Evolutionary conservation across 2,329 filamentous ascomycete genomes (phyloP).

Genomic region (Colletotrichum eremochloae): DNA sequence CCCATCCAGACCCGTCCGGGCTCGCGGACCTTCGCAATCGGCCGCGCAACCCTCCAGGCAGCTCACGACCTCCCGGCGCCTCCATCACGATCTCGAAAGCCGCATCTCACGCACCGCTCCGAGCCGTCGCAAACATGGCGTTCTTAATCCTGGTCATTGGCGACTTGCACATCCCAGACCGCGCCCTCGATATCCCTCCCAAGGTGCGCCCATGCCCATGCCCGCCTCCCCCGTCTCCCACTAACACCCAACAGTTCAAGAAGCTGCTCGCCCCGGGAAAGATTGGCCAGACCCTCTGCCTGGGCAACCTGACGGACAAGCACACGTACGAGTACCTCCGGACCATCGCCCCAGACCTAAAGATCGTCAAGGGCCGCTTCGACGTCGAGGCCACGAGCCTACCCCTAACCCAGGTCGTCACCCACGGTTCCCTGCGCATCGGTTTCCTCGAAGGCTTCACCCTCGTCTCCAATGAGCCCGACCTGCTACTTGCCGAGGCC

Average conservation of each 20-base stretch:
- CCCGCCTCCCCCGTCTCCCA: conserved; percentile 23
- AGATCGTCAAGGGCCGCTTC: conserved; percentile 76
- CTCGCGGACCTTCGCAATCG: conserved; percentile 14
- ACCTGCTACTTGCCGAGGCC: conserved; percentile 75
- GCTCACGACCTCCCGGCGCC: conserved; percentile 18
- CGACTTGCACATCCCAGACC: conserved; percentile 93
- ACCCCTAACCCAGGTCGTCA: conserved; percentile 75
- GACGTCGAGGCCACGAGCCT: conserved; percentile 76
- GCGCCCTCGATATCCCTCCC: conserved; percentile 89
- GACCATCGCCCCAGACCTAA: conserved; percentile 78
- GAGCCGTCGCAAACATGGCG: conserved; percentile 72
- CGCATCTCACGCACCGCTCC: neutral
- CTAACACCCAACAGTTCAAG: conserved; percentile 73
- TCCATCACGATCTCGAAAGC: conserved; percentile 5
- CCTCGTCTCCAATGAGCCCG: conserved; percentile 75
- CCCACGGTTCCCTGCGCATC: conserved; percentile 74
- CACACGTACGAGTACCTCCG: conserved; percentile 85
- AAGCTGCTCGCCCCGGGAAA: conserved; percentile 87
- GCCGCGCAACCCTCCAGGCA: conserved; percentile 21
- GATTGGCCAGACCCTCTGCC: conserved; percentile 84
- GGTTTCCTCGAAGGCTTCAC: conserved; percentile 79
- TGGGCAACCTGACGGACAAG: conserved; percentile 85
- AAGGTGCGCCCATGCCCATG: conserved; percentile 70
- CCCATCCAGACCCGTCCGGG: conserved; percentile 7
- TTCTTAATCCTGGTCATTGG: conserved; percentile 93